Base-by-base conservation (phyloP, 768 basidiomycete genomes). In the Phaeotremella fagi region DNA sequence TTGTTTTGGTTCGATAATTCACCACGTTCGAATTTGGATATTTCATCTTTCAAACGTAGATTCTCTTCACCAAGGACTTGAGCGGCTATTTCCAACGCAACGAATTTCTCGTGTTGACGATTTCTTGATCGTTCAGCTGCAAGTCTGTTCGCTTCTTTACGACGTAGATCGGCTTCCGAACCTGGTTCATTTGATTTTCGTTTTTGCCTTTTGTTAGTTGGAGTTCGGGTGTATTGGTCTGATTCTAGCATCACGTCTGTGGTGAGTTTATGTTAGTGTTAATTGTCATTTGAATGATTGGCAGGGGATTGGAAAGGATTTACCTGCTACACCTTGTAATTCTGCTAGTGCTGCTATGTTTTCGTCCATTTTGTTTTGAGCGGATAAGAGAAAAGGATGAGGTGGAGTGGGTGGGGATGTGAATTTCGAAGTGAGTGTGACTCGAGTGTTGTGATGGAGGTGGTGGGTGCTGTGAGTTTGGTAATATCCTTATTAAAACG, bases 141-240 rank as follows among this genome's bases (percentile, higher is more conserved):
- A 12, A 72, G 57, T 35, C 73, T 61, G 45, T 74, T 74, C 16
- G 73, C 71, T 58, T 74, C 73, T 53, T 59, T 52, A 4, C 73
- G 55, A 16, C 65, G 50, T 43, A 60, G 64, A 54, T 70, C 64
- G 20, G 62, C 65, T 1, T 57, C 47, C 4, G 64, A 61, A 3
- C 59, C 59, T 2, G 52, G 60, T 43, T 24, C 12, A n/a, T 4
- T 24, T 42, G 45, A 15, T 6, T 29, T 46, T 22, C 35, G 25
- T 44, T 52, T 52, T 20, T 22, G 20, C 7, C 41, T 15, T 29
- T 38, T 33, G 25, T 18, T 25, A n/a, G 44, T 11, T 36, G 9
- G 31, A 7, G 31, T 33, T 41, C 9, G 38, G 38, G 38, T 18
- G 6, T 22, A n/a, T n/a, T n/a, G n/a, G n/a, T n/a, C n/a, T n/a